phyloP scores from a whole-genome alignment of 768 basidiomycete genomes.

The Daedalea quercina region DNA sequence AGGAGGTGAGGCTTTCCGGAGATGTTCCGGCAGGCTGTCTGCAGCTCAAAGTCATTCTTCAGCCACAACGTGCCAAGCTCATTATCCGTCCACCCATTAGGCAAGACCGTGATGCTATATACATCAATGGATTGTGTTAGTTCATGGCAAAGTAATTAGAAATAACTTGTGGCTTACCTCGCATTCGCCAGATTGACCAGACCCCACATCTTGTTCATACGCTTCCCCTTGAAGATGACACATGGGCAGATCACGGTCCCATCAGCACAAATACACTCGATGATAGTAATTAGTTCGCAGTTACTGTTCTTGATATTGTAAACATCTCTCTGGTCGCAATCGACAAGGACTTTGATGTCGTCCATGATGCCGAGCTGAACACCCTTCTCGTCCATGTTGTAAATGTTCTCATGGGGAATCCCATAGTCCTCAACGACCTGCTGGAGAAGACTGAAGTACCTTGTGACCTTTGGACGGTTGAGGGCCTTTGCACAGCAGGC shows the following conservation, averaged over 20 bases:
- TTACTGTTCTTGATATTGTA: conserved; percentile 25
- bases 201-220: conserved; percentile 17
- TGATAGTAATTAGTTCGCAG: conserved; percentile 38
- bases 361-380: conserved; percentile 14
- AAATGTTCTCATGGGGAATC: conserved; percentile 7
- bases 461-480: too few relatives aligned
- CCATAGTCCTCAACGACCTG: too few relatives aligned
- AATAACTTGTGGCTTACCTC: conserved; percentile 18
- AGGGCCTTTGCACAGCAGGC: too few relatives aligned
- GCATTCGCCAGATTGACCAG: conserved; percentile 11
- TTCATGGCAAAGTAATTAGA: background rate
- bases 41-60: conserved; percentile 29
- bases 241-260: conserved; percentile 28
- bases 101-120: conserved; percentile 26
- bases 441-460: too few relatives aligned
- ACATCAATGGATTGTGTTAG: background rate
- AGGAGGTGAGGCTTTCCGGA: conserved; percentile 30
- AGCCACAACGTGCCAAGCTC: conserved; percentile 33
- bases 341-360: conserved; percentile 11
- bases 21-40: conserved; percentile 21
- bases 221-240: conserved; percentile 32
- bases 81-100: conserved; percentile 39
- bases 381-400: conserved; percentile 24
- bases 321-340: conserved; percentile 10
- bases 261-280: conserved; percentile 38